Percentiles rank a stretch among this genome's conserved stretches.
Evolutionary conservation across 805 yeast genomes (phyloP).

Genomic region (Millerozyma acaciae): DNA sequence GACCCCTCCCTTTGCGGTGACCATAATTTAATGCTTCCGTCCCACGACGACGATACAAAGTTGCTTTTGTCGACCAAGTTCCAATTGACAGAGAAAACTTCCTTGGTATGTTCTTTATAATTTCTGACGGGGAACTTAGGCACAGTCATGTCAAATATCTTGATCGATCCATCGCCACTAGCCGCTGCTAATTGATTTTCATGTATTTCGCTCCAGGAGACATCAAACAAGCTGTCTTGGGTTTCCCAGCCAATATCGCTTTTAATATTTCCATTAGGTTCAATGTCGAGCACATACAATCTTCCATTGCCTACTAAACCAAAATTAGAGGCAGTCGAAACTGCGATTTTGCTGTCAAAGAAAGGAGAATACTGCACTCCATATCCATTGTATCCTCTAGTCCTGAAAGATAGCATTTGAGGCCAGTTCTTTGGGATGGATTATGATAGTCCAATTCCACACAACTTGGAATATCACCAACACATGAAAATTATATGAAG

Average conservation of each 20-base stretch:
- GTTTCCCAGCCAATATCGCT: conserved; percentile 69
- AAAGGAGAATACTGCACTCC: conserved; percentile 88
- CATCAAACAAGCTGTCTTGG: conserved; percentile 87
- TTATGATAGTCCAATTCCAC: no score
- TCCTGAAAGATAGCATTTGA: conserved; percentile 70
- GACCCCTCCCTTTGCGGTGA: conserved; percentile 56
- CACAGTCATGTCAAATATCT: conserved; percentile 72
- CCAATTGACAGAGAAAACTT: conserved; percentile 74
- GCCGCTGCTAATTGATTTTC: conserved; percentile 83
- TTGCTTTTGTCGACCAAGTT: conserved; percentile 61
- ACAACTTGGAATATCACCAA: background rate
- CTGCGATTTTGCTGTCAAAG: conserved; percentile 84
- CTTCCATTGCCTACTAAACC: conserved; percentile 95
- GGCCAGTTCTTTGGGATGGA: no score
- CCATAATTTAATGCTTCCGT: conserved; percentile 83
- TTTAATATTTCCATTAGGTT: conserved; percentile 56
- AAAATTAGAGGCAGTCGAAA: conserved; percentile 86
- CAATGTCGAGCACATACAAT: conserved; percentile 64
- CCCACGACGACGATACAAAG: conserved; percentile 87
- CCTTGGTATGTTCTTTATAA: conserved; percentile 73
- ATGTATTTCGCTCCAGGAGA: conserved; percentile 87
- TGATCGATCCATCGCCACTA: conserved; percentile 86
- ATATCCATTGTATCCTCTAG: conserved; percentile 82
- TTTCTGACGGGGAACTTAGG: conserved; percentile 68
- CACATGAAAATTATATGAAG: background rate